phyloP scores from a whole-genome alignment of 176 grass and related monocot genomes.

The Cenchrus purpureus region DNA sequence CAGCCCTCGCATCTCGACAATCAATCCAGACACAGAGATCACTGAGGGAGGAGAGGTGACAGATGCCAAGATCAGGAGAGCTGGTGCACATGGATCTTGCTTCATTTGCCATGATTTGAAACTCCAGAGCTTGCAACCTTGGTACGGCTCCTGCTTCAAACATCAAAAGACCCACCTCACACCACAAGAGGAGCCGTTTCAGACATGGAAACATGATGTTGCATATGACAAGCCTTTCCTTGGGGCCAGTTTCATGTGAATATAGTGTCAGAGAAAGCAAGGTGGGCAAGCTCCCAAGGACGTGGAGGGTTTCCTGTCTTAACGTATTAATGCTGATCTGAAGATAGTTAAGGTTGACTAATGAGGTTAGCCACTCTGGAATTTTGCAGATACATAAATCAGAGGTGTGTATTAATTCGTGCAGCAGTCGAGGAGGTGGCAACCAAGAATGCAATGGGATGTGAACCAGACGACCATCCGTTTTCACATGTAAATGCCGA shows the following conservation, averaged over 20 bases:
- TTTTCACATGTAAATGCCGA: not conserved
- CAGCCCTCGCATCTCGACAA: not conserved
- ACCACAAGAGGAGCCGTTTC: not conserved
- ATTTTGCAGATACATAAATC: not conserved
- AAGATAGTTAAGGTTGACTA: slow-evolving; percentile 4
- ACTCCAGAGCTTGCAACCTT: not conserved
- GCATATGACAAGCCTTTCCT: not conserved
- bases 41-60: not conserved
- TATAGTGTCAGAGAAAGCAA: not conserved
- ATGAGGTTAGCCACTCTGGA: slow-evolving; percentile 7
- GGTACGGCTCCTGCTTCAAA: slow-evolving; percentile 8
- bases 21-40: not conserved
- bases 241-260: not conserved
- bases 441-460: slow-evolving; percentile 25
- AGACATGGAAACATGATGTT: not conserved
- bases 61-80: not conserved
- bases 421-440: not conserved
- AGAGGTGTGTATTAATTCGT: not conserved
- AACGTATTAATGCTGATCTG: not conserved
- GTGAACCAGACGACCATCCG: not conserved
- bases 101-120: not conserved
- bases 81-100: not conserved
- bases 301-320: slow-evolving; percentile 7
- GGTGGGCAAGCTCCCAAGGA: not conserved
- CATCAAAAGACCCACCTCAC: not conserved